phyloP scores from a whole-genome alignment of 305 asterid genomes.

The Ajuga reptans region DNA sequence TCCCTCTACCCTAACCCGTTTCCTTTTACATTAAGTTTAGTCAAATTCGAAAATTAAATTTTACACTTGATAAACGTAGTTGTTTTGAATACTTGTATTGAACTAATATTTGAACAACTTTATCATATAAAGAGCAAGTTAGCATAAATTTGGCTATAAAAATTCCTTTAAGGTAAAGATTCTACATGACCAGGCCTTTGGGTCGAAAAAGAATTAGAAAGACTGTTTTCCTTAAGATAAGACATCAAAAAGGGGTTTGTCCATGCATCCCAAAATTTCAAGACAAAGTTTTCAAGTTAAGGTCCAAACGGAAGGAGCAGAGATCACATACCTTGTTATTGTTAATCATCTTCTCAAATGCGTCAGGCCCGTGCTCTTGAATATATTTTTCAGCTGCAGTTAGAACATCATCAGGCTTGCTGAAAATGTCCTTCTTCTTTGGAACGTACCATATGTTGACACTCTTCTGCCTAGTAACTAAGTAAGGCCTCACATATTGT shows the following conservation, averaged over 20 bases:
- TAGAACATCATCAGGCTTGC: constrained; percentile 69
- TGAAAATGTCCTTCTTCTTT: constrained; percentile 58
- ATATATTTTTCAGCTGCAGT: constrained; percentile 80
- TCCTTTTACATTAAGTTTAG: too few species aligned
- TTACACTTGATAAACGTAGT: too few species aligned
- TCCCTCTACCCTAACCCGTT: too few species aligned
- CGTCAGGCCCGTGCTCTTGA: constrained; percentile 59
- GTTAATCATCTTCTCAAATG: constrained; percentile 60
- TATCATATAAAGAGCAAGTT: too few species aligned
- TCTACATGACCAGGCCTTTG: too few species aligned
- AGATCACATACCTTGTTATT: constrained; percentile 47
- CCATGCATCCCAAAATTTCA: not conserved
- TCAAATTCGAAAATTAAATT: too few species aligned
- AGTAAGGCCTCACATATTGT: constrained; percentile 73
- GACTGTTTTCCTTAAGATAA: too few species aligned
- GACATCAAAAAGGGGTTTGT: not conserved
- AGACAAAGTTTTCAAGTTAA: not conserved
- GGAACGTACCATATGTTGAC: constrained; percentile 78
- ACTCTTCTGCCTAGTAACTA: constrained; percentile 60
- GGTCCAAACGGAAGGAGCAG: not conserved
- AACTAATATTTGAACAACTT: too few species aligned
- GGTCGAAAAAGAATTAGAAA: too few species aligned
- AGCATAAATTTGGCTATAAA: too few species aligned
- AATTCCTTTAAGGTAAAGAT: too few species aligned
- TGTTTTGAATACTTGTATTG: too few species aligned